phyloP scores from a whole-genome alignment of 495 filamentous ascomycete genomes.

The Endocarpon pusillum region DNA sequence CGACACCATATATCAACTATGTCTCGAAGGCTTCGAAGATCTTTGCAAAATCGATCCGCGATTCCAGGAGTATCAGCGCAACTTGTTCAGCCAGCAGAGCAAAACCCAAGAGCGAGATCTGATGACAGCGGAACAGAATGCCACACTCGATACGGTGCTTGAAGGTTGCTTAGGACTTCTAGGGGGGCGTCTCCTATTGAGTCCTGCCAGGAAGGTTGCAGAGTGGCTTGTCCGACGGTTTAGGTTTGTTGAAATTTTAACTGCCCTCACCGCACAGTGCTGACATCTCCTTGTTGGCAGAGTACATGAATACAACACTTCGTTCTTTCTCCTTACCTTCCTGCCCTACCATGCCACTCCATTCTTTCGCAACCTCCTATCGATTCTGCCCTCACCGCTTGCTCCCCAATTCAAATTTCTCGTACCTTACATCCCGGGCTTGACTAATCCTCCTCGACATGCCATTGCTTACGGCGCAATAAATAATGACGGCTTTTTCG shows the following conservation, averaged over 20 bases:
- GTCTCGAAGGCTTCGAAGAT: constrained; percentile 74
- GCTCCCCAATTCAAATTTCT: constrained; percentile 68
- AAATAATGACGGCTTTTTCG: constrained; percentile 52
- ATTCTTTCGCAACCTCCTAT: constrained; percentile 63
- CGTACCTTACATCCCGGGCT: constrained; percentile 60
- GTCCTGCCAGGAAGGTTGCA: constrained; percentile 71
- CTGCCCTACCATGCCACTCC: constrained; percentile 78
- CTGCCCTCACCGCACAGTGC: not conserved
- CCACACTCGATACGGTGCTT: constrained; percentile 57
- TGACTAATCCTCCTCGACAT: constrained; percentile 57
- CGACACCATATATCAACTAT: constrained; percentile 71
- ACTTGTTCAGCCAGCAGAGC: constrained; percentile 82
- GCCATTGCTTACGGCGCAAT: constrained; percentile 64
- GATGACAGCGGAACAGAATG: constrained; percentile 66
- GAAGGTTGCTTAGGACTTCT: constrained; percentile 68
- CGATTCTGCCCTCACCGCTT: constrained; percentile 57
- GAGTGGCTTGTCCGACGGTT: constrained; percentile 93
- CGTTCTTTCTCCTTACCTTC: constrained; percentile 65
- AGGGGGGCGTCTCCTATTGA: constrained; percentile 57
- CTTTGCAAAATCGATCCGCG: constrained; percentile 69
- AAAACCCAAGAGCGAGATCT: constrained; percentile 69
- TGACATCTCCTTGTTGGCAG: constrained; percentile 24
- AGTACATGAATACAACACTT: constrained; percentile 78
- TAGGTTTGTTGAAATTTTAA: constrained; percentile 35
- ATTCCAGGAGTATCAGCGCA: constrained; percentile 49